Evolutionary conservation across 2,329 filamentous ascomycete species (phyloP), one percentile per base, ranked within the genome.

Genomic region (Aspergillus brunneoviolaceus): DNA sequence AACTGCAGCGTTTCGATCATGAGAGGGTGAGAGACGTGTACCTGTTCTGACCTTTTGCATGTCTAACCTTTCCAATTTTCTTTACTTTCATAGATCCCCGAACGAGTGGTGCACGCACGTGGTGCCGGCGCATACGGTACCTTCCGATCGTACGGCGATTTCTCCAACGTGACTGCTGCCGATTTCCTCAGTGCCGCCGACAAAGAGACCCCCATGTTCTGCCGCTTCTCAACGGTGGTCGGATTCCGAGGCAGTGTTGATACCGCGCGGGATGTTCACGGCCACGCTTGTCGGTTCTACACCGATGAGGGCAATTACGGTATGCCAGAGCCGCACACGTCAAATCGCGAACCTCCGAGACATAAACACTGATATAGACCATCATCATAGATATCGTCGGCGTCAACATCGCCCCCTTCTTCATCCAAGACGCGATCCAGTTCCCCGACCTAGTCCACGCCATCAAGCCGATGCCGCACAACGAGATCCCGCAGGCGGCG

Each of bases 201-300:
- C 39, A 89, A 90, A 71, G 72, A 87, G 69, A 87, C 87, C 0
- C 80, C 85, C 0, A 78, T 87, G 1, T 90, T 90, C 68, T 79
- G 87, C n/a, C 86, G 89, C 16, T 89, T 91, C 72, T 91, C 89
- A 0, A 91, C 89, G 1, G 89, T 92, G 9, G 85, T 87, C 21
- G 87, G 88, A 2, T 87, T 84, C 39, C 81, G 85, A 14, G 89
- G 89, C 33, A 89, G 86, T 66, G 83, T 86, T 2, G 89, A 92
- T 66, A 88, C 86, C 0, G 87, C 82, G 5, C 83, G 89, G 39
- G 89, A 91, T 77, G 87, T 91, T 0, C 88, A 89, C 63, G 89
- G 89, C 1, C 91, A 90, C 67, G 88, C 89, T 4, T 84, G 81
- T 55, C 81, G 82, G 58, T 87, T 89, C 66, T 91, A 90, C 67